Percentiles rank a stretch among this genome's conserved stretches.
Conservation (phyloP, 192 early-diverging fungal species). For the Backusella australiensis region DNA sequence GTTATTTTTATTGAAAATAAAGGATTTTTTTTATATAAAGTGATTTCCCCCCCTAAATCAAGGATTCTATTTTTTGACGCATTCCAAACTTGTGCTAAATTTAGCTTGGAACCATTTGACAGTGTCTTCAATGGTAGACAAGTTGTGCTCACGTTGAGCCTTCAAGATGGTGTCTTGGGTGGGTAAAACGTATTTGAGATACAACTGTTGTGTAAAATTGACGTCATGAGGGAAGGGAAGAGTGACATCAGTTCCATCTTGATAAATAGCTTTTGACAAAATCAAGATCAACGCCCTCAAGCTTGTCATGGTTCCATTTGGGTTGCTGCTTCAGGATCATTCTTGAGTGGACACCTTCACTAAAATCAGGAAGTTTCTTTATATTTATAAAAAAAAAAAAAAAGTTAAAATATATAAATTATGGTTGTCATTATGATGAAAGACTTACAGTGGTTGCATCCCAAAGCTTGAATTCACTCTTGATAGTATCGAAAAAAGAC, state of each 20-base stretch:
- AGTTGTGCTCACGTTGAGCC: background rate
- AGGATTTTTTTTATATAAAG: background rate
- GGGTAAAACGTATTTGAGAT: background rate
- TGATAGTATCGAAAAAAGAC: conserved; percentile 74
- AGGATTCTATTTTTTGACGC: background rate
- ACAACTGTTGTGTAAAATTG: background rate
- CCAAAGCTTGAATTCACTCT: conserved; percentile 79
- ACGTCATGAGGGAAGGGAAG: background rate
- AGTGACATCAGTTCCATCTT: conserved; percentile 71
- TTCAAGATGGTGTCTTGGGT: background rate
- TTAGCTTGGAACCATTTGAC: background rate
- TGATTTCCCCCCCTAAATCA: background rate
- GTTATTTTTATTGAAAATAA: background rate
- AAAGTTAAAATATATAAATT: background rate
- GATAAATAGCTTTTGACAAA: background rate
- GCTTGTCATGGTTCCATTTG: conserved; percentile 66
- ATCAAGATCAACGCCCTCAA: conserved; percentile 44
- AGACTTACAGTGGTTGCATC: conserved; percentile 57
- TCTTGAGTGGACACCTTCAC: conserved; percentile 80
- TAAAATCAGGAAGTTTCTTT: conserved; percentile 70
- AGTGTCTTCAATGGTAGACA: background rate
- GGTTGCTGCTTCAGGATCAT: conserved; percentile 69
- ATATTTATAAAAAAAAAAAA: background rate
- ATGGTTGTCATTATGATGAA: background rate
- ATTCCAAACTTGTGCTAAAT: background rate